A percentile compares a stretch with the other conserved stretches of the same genome.
These are phyloP conservation scores for Cercis canadensis DNA, from an alignment of 306 rosid genomes.

Conservation along the genomic window DNA sequence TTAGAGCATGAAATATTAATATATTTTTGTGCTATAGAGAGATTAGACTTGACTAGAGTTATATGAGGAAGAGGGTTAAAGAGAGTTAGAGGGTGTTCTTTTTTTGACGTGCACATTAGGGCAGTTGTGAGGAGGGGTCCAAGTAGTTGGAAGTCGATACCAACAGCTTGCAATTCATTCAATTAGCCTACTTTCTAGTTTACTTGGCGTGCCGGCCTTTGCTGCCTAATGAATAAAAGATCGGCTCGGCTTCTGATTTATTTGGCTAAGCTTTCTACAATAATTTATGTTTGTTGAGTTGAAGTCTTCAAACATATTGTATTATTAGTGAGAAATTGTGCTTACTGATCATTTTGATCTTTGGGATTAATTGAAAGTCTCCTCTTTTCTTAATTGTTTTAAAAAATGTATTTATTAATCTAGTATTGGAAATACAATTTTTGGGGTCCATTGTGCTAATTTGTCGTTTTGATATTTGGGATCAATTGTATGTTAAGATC, in stretches of 20 bases:
- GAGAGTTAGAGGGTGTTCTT: constrained; percentile 22
- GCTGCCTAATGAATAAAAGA: constrained; percentile 8
- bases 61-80: background rate
- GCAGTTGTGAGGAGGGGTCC: constrained; percentile 48
- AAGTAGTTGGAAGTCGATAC: constrained; percentile 63
- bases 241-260: constrained; percentile 24
- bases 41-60: background rate
- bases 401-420: no score
- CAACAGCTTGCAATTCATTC: constrained; percentile 52
- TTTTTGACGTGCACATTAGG: constrained; percentile 38
- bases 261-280: background rate
- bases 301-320: no score
- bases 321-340: no score
- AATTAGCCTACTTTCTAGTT: constrained; percentile 77
- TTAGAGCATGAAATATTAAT: constrained; percentile 19
- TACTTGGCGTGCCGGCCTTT: constrained; percentile 34
- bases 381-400: no score
- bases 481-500: no score
- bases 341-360: no score
- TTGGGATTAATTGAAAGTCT: no score
- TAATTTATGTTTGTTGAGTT: no score
- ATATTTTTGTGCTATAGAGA: constrained; percentile 24
- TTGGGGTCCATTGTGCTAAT: no score
- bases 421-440: no score
- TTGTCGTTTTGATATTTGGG: no score